phyloP scores from a whole-genome alignment of 2,329 filamentous ascomycete species.

The Bretziella fagacearum region DNA sequence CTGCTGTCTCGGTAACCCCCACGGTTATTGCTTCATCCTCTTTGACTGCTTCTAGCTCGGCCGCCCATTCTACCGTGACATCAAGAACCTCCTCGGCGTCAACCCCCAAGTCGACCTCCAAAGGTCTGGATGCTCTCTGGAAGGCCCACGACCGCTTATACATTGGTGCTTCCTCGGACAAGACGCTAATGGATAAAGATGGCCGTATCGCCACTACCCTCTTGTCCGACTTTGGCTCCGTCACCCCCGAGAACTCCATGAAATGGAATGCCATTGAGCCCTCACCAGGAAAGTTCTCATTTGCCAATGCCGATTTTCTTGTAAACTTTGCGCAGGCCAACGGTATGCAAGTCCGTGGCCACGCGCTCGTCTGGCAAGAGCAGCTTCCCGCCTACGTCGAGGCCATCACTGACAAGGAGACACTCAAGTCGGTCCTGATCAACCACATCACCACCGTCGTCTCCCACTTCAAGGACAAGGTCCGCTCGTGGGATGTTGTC shows the following conservation, averaged over 20 bases:
- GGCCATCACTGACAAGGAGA: slow-evolving; percentile 32
- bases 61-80: not conserved
- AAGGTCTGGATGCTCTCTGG: slow-evolving; percentile 3
- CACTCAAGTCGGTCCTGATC: slow-evolving; percentile 38
- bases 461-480: slow-evolving; percentile 44
- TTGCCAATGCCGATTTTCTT: slow-evolving; percentile 38
- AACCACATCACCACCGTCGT: slow-evolving; percentile 43
- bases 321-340: slow-evolving; percentile 41
- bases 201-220: slow-evolving; percentile 37
- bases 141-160: slow-evolving; percentile 26
- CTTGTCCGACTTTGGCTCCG: slow-evolving; percentile 42
- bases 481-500: slow-evolving; percentile 45
- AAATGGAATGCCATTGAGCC: slow-evolving; percentile 46
- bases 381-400: slow-evolving; percentile 44
- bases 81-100: slow-evolving; percentile 1
- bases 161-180: slow-evolving; percentile 41
- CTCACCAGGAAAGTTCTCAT: slow-evolving; percentile 36
- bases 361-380: slow-evolving; percentile 50
- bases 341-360: slow-evolving; percentile 43
- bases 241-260: slow-evolving; percentile 54
- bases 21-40: not conserved
- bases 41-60: not conserved
- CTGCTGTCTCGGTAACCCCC: not conserved
- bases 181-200: slow-evolving; percentile 30
- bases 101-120: not conserved